phyloP scores from a whole-genome alignment of 805 yeast genomes.

The Brettanomyces bruxellensis region DNA sequence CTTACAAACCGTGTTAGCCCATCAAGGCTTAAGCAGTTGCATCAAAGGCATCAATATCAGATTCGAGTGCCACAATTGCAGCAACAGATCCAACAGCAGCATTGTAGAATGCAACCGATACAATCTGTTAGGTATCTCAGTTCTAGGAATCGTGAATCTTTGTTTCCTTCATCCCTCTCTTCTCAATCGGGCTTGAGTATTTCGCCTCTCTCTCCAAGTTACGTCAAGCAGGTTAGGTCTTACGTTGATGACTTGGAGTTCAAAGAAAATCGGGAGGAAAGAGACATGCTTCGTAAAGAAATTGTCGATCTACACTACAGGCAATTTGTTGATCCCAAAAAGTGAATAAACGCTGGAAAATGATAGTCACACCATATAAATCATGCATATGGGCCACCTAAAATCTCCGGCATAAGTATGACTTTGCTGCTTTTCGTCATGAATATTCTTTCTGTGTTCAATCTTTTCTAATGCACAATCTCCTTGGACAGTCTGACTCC shows the following conservation, averaged over 20 bases:
- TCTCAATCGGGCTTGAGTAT: neutral
- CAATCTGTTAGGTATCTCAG: neutral
- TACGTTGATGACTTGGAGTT: constrained; percentile 16
- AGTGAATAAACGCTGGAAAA: no score
- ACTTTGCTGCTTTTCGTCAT: no score
- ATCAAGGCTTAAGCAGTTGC: no score
- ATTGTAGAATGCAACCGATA: neutral
- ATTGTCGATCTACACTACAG: constrained; percentile 10
- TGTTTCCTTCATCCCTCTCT: constrained; percentile 1
- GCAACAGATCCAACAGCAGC: constrained; percentile 1
- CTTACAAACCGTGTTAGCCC: no score
- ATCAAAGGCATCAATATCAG: neutral
- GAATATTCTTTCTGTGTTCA: no score
- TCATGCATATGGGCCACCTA: no score
- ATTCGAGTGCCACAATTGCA: neutral
- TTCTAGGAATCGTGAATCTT: neutral
- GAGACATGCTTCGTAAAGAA: constrained; percentile 11
- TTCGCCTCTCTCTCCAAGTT: neutral
- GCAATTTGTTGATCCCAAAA: constrained; percentile 2
- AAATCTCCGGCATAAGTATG: no score
- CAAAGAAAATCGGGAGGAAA: constrained; percentile 12
- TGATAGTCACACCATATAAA: no score
- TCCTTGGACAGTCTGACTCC: no score
- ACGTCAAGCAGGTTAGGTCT: neutral
- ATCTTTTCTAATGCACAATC: no score